Conservation (phyloP, 352 stramenopile species). For the Bremia lactucae region DNA sequence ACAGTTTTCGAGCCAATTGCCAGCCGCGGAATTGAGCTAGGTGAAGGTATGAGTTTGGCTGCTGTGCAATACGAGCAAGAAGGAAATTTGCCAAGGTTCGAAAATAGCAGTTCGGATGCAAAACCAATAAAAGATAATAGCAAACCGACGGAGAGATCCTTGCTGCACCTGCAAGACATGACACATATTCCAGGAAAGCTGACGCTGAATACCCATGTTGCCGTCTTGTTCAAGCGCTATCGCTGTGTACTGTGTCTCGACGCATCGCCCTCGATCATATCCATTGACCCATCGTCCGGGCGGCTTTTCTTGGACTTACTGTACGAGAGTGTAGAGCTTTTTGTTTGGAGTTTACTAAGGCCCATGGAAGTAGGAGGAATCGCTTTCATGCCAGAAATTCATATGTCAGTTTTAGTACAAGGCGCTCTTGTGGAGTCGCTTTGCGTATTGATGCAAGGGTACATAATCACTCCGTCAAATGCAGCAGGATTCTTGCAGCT, state of each 20-base stretch:
- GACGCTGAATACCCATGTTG: conserved; percentile 35
- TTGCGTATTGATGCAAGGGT: conserved; percentile 73
- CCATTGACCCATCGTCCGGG: conserved; percentile 64
- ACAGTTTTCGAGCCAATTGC: not conserved
- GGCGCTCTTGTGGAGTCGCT: conserved; percentile 67
- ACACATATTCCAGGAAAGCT: conserved; percentile 24
- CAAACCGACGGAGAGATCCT: conserved; percentile 9
- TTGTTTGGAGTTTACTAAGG: conserved; percentile 53
- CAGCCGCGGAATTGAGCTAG: conserved; percentile 27
- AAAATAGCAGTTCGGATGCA: conserved; percentile 2
- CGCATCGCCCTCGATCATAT: conserved; percentile 69
- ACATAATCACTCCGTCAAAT: conserved; percentile 57
- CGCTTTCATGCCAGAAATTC: conserved; percentile 52
- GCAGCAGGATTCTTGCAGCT: conserved; percentile 45
- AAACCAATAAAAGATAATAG: conserved; percentile 1
- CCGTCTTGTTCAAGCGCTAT: conserved; percentile 65
- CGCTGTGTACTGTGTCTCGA: conserved; percentile 79
- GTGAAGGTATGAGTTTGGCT: conserved; percentile 63
- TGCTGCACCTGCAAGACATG: conserved; percentile 13
- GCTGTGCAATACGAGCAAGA: conserved; percentile 27
- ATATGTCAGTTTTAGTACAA: conserved; percentile 77
- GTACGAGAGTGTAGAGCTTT: conserved; percentile 73
- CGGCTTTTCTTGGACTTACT: conserved; percentile 72
- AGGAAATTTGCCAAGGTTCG: not conserved
- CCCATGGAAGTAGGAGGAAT: conserved; percentile 42